phyloP scores from a whole-genome alignment of 2,329 filamentous ascomycete genomes.

The Chrysosporium keratinophilum region DNA sequence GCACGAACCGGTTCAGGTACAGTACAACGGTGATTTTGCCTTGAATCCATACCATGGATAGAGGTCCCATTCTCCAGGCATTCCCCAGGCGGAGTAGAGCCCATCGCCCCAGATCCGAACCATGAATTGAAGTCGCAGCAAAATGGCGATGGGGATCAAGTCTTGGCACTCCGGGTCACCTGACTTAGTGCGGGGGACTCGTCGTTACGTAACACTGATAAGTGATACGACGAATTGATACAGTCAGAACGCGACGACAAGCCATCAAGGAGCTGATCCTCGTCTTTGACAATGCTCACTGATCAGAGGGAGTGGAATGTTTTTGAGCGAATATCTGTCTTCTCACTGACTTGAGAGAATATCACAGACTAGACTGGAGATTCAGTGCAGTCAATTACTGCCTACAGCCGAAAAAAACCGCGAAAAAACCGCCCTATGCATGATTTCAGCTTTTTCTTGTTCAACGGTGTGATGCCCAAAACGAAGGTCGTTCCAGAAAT shows the following conservation, averaged over 20 bases:
- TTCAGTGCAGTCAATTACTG: too few relatives aligned
- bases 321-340: too few relatives aligned
- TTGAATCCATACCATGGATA: not conserved
- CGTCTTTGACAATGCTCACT: too few relatives aligned
- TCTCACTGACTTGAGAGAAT: too few relatives aligned
- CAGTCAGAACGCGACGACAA: too few relatives aligned
- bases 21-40: not conserved
- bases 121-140: not conserved
- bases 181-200: not conserved
- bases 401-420: too few relatives aligned
- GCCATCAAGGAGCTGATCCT: too few relatives aligned
- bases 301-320: too few relatives aligned
- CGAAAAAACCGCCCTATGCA: too few relatives aligned
- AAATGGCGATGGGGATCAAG: not conserved
- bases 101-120: not conserved
- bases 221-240: too few relatives aligned
- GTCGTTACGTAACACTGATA: not conserved
- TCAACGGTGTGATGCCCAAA: not conserved
- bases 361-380: too few relatives aligned
- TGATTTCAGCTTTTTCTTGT: too few relatives aligned
- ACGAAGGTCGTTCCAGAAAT: not conserved
- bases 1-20: not conserved
- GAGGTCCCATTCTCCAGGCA: not conserved
- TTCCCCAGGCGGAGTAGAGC: not conserved
- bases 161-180: not conserved